Evolutionary conservation across 2,329 filamentous ascomycete genomes (phyloP), one percentile per base, ranked within the genome.

Genomic region (Penicillium sp.): DNA sequence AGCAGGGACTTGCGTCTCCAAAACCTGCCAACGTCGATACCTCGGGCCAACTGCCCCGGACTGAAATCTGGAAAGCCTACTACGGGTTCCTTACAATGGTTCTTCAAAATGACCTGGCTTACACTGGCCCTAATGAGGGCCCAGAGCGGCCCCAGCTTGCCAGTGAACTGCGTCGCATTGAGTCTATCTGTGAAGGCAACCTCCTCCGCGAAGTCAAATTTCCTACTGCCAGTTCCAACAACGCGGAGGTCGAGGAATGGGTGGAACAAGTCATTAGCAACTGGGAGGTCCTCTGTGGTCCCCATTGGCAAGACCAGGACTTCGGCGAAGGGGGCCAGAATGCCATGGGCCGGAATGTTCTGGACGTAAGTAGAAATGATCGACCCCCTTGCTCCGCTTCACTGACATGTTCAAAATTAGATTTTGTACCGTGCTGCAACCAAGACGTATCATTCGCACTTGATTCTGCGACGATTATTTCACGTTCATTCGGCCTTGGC

Each of bases 371-470:
- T 57, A 30, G 32, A 29, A 25, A 30, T 28, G 17, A 17, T 31
- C 30, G n/a, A 20, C 23, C 4, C 30, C 27, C 20, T 30, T 36
- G 9, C 25, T 4, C 12, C 15, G 6, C 23, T 27, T 10, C 13
- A 33, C 47, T 59, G 32, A 59, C 35, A 12, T 23, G 34, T n/a
- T 26, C 42, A 20, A 35, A 29, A 11, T 25, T 39, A 92, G 62
- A 85, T 88, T 17, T 73, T 98, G 5, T 98, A 96, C 63, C 83
- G 84, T 26, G 86, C 89, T 14, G 86, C 90, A 6, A 87, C 84
- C 7, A 95, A 92, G 63, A 95, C 89, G 0, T 98, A 92, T 57
- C 92, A 98, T 64, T 98, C 92, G 1, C 94, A 90, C 1, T 72
- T 87, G 7, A 85, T 96, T 45, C 69, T 98, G 18, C 77, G 90